Evolutionary conservation across 768 basidiomycete genomes (phyloP).

Genomic region (Baorangia bicolor): DNA sequence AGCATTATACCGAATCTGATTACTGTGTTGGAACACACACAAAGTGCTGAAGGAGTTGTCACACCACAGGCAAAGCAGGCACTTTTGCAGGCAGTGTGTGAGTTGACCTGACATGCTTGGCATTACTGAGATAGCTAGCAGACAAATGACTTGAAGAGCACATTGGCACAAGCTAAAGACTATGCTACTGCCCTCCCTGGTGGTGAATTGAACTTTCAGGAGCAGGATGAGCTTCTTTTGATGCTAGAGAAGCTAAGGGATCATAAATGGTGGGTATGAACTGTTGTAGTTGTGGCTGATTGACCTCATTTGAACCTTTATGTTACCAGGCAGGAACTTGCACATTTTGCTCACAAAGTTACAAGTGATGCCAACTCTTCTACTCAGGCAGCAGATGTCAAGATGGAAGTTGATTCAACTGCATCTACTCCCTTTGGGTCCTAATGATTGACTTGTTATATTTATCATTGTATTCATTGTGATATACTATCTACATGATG

Average conservation of each 20-base stretch:
- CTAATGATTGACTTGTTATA: constrained; percentile 11
- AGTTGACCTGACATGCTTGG: not conserved
- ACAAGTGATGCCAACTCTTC: constrained; percentile 33
- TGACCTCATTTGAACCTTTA: not conserved
- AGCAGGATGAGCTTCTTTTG: constrained; percentile 68
- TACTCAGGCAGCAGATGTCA: constrained; percentile 29
- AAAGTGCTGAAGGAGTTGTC: constrained; percentile 50
- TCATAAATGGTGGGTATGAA: constrained; percentile 41
- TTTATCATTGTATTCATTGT: too few species aligned
- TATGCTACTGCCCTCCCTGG: constrained; percentile 61
- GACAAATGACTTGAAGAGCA: constrained; percentile 71
- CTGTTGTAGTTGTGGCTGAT: not conserved
- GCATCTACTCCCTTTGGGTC: constrained; percentile 63
- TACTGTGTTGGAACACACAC: constrained; percentile 59
- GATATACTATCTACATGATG: too few species aligned
- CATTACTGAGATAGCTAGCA: constrained; percentile 25
- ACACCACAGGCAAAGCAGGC: constrained; percentile 64
- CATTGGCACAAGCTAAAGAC: constrained; percentile 58
- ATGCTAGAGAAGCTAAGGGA: constrained; percentile 66
- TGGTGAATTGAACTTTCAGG: constrained; percentile 64
- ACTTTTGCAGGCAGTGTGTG: constrained; percentile 59
- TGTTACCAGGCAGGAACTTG: constrained; percentile 50
- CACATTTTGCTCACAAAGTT: constrained; percentile 47
- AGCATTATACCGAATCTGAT: constrained; percentile 58
- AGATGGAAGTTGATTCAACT: constrained; percentile 73